These are phyloP conservation scores for Angomonas desouzai DNA, from an alignment of 208 protist species.

Conservation along the genomic window DNA sequence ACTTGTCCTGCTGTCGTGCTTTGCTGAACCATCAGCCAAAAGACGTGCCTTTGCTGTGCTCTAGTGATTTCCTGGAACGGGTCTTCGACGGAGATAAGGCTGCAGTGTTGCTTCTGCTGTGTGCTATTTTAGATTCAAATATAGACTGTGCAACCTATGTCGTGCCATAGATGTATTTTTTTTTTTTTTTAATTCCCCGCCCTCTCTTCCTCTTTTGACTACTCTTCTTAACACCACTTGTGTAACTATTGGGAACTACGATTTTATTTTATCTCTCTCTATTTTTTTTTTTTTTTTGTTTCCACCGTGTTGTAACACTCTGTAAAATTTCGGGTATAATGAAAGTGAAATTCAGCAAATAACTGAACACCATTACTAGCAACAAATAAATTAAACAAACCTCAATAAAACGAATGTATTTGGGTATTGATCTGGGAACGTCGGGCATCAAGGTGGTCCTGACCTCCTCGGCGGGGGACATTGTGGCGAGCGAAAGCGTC, in stretches of 20 bases:
- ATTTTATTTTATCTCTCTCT: slow-evolving; percentile 12
- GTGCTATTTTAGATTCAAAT: not conserved
- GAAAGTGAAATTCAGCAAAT: too few relatives aligned
- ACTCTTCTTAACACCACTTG: too few relatives aligned
- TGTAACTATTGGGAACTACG: too few relatives aligned
- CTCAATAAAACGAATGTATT: slow-evolving; percentile 50
- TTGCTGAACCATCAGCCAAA: slow-evolving; percentile 10
- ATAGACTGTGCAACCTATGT: not conserved
- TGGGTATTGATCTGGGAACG: slow-evolving; percentile 68
- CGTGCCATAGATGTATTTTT: not conserved
- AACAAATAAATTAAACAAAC: slow-evolving; percentile 6
- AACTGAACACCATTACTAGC: not conserved
- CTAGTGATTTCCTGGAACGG: slow-evolving; percentile 19
- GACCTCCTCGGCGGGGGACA: slow-evolving; percentile 40
- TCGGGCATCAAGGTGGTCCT: slow-evolving; percentile 71
- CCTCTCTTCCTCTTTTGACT: too few relatives aligned
- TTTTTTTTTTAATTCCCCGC: slow-evolving; percentile 4
- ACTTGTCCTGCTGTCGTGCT: slow-evolving; percentile 37
- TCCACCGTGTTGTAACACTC: not conserved
- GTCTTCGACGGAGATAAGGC: slow-evolving; percentile 38
- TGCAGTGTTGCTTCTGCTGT: not conserved
- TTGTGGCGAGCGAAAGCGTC: slow-evolving; percentile 51
- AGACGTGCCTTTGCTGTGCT: not conserved
- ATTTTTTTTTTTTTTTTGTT: slow-evolving; percentile 6
- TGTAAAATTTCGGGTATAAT: too few relatives aligned